phyloP scores from a whole-genome alignment of 352 stramenopile genomes.

The Pythium brachiatum region DNA sequence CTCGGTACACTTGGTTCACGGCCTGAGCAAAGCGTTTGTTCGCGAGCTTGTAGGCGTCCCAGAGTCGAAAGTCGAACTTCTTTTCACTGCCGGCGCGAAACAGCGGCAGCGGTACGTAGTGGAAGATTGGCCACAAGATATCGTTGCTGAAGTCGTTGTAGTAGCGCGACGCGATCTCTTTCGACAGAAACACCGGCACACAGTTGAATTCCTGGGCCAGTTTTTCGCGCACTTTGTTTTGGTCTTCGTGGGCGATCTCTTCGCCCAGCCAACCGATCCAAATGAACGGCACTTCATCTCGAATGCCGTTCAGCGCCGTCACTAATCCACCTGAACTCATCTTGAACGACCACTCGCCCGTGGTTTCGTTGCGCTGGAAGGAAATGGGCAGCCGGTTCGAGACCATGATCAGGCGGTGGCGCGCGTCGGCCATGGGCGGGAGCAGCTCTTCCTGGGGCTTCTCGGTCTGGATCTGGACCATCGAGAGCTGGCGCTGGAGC shows the following conservation, averaged over 20 bases:
- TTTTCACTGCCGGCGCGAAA: conserved; percentile 88
- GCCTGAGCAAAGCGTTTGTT: conserved; percentile 84
- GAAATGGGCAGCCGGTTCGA: conserved; percentile 90
- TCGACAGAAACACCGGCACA: conserved; percentile 86
- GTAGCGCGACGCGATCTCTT: conserved; percentile 86
- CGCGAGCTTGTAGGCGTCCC: conserved; percentile 84
- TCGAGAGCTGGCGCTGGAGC: conserved; percentile 85
- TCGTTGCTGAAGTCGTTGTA: conserved; percentile 94
- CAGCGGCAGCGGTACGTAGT: conserved; percentile 88
- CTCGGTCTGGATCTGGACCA: conserved; percentile 83
- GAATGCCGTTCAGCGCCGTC: conserved; percentile 85
- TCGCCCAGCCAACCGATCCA: conserved; percentile 91
- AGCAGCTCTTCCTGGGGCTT: conserved; percentile 76
- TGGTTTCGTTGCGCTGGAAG: conserved; percentile 82
- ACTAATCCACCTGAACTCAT: conserved; percentile 89
- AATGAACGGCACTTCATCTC: conserved; percentile 87
- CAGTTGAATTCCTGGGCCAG: conserved; percentile 88
- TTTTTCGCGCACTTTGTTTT: conserved; percentile 75
- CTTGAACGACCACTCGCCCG: conserved; percentile 81
- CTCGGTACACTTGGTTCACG: conserved; percentile 72
- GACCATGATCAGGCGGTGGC: conserved; percentile 86
- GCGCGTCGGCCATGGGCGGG: conserved; percentile 49
- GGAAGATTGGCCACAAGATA: conserved; percentile 90
- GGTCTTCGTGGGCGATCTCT: conserved; percentile 83
- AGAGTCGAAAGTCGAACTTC: conserved; percentile 89